Conservation (phyloP, 441 rosid genomes). For the Metrosideros polymorpha region DNA sequence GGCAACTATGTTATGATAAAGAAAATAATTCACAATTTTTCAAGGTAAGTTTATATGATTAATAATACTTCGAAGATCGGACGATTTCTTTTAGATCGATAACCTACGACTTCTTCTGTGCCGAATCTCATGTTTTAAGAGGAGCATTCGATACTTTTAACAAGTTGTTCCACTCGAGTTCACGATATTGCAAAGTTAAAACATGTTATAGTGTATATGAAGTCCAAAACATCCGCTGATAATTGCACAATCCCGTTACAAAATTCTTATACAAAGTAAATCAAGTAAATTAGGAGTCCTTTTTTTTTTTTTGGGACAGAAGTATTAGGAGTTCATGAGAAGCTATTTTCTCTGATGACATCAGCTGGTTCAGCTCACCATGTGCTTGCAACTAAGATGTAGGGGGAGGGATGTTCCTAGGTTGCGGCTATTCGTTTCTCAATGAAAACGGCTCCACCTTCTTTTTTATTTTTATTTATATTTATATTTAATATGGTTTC, state of each 20-base stretch:
- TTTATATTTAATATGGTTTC: not conserved
- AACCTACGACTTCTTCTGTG: too few species aligned
- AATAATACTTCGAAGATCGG: not conserved
- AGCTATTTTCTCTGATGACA: not conserved
- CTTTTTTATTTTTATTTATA: not conserved
- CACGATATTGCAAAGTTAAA: not conserved
- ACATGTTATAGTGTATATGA: not conserved
- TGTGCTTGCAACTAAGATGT: not conserved
- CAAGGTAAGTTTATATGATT: not conserved
- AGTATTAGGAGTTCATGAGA: not conserved
- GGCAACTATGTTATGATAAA: not conserved
- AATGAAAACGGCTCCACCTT: not conserved
- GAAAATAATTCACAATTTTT: not conserved
- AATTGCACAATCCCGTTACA: not conserved
- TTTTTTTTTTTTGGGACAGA: too few species aligned
- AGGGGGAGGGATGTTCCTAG: not conserved
- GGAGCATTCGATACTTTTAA: not conserved
- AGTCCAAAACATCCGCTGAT: not conserved
- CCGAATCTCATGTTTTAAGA: too few species aligned
- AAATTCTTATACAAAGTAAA: not conserved
- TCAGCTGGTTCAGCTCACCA: not conserved
- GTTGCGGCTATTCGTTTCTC: not conserved
- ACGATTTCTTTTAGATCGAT: too few species aligned
- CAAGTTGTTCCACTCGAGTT: not conserved
- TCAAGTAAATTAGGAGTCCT: too few species aligned